Evolutionary conservation across 805 yeast genomes (phyloP), one percentile per base, ranked within the genome.

Genomic region (Myxozyma kluyveri): DNA sequence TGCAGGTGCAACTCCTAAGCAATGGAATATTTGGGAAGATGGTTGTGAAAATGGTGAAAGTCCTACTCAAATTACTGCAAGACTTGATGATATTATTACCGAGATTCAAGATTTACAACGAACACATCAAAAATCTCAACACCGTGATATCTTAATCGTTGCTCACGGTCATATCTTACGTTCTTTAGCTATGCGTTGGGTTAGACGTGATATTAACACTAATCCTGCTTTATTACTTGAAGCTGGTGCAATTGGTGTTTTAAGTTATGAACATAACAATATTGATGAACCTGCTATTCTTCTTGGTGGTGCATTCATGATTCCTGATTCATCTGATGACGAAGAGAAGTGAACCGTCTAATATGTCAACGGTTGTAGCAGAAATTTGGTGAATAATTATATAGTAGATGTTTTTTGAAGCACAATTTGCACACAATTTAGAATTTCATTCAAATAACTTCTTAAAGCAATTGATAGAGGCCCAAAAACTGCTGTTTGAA

Each of bases 111-210:
- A 69, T 44, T 67, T 84, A 50, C 96, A 87, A 65, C 63, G 72
- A 42, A 82, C 84, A 4, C 65, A 83, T 35, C 78, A 72, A 4
- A 68, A 71, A 2, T 37, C 19, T 9, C 33, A 12, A n/a, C 36
- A 51, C 4, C 40, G 47, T 26, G 60, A 59, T 43, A 79, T 90
- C 33, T 63, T 90, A 56, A 83, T 89, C 6, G 84, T 90, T 54
- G 97, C 91, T 9, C 98, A 91, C 66, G 98, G 98, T 40, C 98
- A 91, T 64, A 86, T 90, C 44, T 73, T 91, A 61, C 82, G 97
- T 65, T 86, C 91, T 66, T 81, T 91, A 64, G 95, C 91, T 5
- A 88, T 89, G 19, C 72, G 96, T 53, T 91, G 98, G 98, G 81
- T 86, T 35, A 79, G 77, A 2, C 69, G 75, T 37, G 74, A 75